Percentiles rank a stretch among this genome's conserved stretches.
Evolutionary conservation across 176 grass and related monocot species (phyloP).

Genomic region (Alloteropsis semialata): DNA sequence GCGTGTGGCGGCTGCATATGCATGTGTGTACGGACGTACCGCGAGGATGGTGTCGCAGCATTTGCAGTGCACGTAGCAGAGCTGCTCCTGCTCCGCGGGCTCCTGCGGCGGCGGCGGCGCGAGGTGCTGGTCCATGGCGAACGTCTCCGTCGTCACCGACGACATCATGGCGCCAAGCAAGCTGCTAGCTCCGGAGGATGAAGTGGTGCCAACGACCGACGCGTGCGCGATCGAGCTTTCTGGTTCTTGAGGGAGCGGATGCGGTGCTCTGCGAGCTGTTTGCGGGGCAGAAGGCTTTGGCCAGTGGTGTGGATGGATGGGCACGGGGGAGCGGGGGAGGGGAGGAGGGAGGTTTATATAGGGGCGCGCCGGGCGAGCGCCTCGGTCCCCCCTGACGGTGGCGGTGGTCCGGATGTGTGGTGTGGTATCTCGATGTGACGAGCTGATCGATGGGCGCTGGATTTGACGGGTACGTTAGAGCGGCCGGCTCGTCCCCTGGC

Average conservation of each 20-base stretch:
- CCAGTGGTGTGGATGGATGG: too few relatives aligned
- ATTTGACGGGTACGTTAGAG: constrained; percentile 43
- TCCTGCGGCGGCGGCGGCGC: constrained; percentile 13
- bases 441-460: constrained; percentile 29
- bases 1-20: background rate
- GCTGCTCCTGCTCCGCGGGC: constrained; percentile 88
- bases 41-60: constrained; percentile 98
- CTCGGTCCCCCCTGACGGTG: constrained; percentile 1
- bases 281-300: too few relatives aligned
- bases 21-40: constrained; percentile 39
- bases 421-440: constrained; percentile 33
- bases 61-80: constrained; percentile 99
- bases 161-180: constrained; percentile 34
- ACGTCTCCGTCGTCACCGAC: constrained; percentile 53
- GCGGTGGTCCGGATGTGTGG: too few relatives aligned
- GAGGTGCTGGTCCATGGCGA: constrained; percentile 73
- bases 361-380: background rate
- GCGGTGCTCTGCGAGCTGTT: too few relatives aligned
- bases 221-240: too few relatives aligned
- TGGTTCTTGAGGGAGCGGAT: too few relatives aligned
- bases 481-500: constrained; percentile 37
- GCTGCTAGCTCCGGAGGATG: too few relatives aligned
- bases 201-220: too few relatives aligned
- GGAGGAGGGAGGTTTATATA: constrained; percentile 20
- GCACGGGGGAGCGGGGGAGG: background rate